Evolutionary conservation across 129 eudicot species (phyloP), one percentile per base, ranked within the genome.

Genomic region (Rutidosis leptorrhynchoides): DNA sequence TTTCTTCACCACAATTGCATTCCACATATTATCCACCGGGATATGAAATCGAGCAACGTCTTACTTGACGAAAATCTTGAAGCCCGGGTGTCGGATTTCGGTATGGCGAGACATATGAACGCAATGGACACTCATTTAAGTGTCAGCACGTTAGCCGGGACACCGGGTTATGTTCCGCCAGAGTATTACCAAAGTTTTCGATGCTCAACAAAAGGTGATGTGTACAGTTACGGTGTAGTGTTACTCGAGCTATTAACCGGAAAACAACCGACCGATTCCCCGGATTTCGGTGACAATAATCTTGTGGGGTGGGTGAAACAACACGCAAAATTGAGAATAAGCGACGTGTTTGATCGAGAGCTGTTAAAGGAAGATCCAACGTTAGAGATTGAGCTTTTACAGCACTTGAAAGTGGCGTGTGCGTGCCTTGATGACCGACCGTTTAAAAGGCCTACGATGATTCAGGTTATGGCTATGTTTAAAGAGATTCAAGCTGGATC

Each of bases 101-200:
- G 99, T 16, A 94, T 94, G 99, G 99, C 99, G 0, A 68, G 99
- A 77, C 83, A 78, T 1, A 83, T 94, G 99, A 89, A 88, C 35
- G 90, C 85, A 5, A 81, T 89, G 95, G 97, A 94, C 72, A 94
- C 99, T 5, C 99, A 94, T 61, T 74, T 94, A 71, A 94, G 99
- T 55, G 99, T 94, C 0, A 94, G 99, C 81, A 94, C 99, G 9
- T 73, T 94, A 32, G 97, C 99, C 4, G 99, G 99, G 0, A 94
- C 99, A 0, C 99, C 99, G 0, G 99, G 99, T 1, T 94, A 94
- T 46, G 99, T 94, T 7, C 99, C 99, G 7, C 99, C 99, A 0
- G 99, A 94, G 54, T 94, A 94, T 72, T 94, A 94, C 87, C 99
- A 89, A 21, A 89, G 95, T 70, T 94, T 94, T 43, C 68, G 92